phyloP scores from a whole-genome alignment of 192 early-diverging fungal genomes.

The Linnemannia schmuckeri region DNA sequence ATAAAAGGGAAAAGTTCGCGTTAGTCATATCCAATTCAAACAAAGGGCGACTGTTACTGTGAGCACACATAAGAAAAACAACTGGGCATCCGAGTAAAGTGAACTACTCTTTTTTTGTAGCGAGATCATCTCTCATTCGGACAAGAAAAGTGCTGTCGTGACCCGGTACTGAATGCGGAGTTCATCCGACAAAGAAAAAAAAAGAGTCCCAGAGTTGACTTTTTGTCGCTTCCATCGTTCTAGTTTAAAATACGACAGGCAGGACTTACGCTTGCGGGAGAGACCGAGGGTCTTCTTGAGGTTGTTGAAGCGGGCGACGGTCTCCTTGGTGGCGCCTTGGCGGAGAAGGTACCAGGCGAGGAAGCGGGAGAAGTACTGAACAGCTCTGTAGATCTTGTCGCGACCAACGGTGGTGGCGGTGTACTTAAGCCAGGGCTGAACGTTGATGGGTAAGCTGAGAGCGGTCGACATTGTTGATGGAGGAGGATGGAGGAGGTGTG shows the following conservation, averaged over 20 bases:
- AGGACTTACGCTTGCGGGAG: constrained; percentile 76
- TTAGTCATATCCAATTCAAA: neutral
- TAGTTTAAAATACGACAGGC: neutral
- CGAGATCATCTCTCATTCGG: constrained; percentile 5
- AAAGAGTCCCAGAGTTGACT: neutral
- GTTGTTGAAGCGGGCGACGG: constrained; percentile 67
- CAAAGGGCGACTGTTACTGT: neutral
- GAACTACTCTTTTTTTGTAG: constrained; percentile 12
- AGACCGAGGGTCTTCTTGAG: constrained; percentile 73
- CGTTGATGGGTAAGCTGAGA: constrained; percentile 32
- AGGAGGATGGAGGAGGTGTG: neutral
- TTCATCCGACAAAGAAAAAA: constrained; percentile 1
- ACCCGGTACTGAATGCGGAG: constrained; percentile 1
- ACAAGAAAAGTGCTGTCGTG: neutral
- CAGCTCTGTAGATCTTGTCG: constrained; percentile 83
- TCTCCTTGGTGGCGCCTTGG: constrained; percentile 69
- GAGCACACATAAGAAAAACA: neutral
- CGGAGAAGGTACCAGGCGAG: constrained; percentile 74
- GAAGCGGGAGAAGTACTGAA: constrained; percentile 91
- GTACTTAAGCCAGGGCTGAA: constrained; percentile 65
- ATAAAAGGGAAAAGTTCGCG: neutral
- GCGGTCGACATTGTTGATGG: constrained; percentile 15
- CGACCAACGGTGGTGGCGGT: constrained; percentile 76
- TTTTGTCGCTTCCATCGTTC: neutral
- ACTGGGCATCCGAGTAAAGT: constrained; percentile 19